Conservation (phyloP, 2,329 filamentous ascomycete genomes). For the Aschersonia sp. region DNA sequence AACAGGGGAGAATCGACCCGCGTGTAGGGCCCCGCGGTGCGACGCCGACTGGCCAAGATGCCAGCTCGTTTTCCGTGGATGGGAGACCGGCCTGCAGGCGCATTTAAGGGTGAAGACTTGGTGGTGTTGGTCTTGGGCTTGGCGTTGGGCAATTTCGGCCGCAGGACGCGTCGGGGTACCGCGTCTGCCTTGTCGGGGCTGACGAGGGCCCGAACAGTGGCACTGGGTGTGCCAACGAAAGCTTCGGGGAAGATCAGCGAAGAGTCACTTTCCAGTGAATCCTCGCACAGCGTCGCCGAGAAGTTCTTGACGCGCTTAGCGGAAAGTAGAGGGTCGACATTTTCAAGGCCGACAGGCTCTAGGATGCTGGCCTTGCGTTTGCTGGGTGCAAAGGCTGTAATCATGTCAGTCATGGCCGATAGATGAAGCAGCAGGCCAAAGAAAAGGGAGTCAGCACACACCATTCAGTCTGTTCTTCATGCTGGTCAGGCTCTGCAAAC, state of each 20-base stretch:
- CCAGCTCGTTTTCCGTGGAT: slow-evolving; percentile 54
- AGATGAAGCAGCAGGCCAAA: too few species aligned
- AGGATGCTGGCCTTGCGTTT: slow-evolving; percentile 46
- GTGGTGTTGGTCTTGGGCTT: slow-evolving; percentile 28
- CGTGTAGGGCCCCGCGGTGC: slow-evolving; percentile 45
- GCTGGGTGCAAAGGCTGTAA: slow-evolving; percentile 4
- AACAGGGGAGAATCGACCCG: slow-evolving; percentile 60
- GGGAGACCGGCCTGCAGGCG: slow-evolving; percentile 71
- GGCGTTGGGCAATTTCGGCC: slow-evolving; percentile 36
- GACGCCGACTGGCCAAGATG: slow-evolving; percentile 54
- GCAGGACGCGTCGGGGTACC: slow-evolving; percentile 28
- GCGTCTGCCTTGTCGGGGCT: slow-evolving; percentile 17
- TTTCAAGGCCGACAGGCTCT: slow-evolving; percentile 42
- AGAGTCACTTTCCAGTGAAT: slow-evolving; percentile 36
- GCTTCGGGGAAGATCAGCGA: slow-evolving; percentile 25
- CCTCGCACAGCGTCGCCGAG: slow-evolving; percentile 26
- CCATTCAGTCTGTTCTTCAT: slow-evolving; percentile 67
- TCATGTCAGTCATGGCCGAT: not conserved
- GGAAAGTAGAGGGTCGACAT: slow-evolving; percentile 42
- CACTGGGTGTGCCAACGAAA: slow-evolving; percentile 16
- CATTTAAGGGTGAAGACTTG: slow-evolving; percentile 40
- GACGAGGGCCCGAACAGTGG: slow-evolving; percentile 15
- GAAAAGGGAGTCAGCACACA: slow-evolving; percentile 22
- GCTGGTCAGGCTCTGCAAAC: slow-evolving; percentile 58
- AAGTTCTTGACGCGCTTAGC: slow-evolving; percentile 44